A percentile compares a stretch with the other conserved stretches of the same genome.
These are phyloP conservation scores for Trichophyton mentagrophytes DNA, from an alignment of 2,329 filamentous ascomycete genomes.

Conservation along the genomic window DNA sequence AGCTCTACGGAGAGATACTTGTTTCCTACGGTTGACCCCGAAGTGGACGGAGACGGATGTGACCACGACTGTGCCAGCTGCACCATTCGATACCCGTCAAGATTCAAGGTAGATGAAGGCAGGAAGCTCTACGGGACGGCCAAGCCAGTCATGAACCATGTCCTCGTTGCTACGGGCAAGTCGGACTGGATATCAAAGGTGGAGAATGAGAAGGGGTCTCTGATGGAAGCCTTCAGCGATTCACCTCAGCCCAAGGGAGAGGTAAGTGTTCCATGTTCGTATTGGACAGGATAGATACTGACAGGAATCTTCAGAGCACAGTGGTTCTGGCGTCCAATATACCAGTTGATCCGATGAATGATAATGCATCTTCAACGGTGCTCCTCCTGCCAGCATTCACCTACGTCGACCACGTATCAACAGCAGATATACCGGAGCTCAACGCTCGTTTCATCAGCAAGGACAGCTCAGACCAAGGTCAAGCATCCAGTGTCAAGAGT, in stretches of 20 bases:
- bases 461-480: slow-evolving; percentile 5
- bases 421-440: slow-evolving; percentile 56
- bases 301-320: slow-evolving; percentile 45
- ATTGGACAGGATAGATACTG: background rate
- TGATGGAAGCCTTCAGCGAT: slow-evolving; percentile 62
- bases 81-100: slow-evolving; percentile 63
- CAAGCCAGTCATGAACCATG: slow-evolving; percentile 75
- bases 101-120: slow-evolving; percentile 56
- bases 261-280: background rate
- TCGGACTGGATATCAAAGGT: slow-evolving; percentile 86
- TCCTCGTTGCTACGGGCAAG: slow-evolving; percentile 87
- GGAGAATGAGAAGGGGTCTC: slow-evolving; percentile 68
- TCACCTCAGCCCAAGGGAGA: slow-evolving; percentile 15
- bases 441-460: slow-evolving; percentile 57
- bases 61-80: slow-evolving; percentile 74
- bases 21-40: slow-evolving; percentile 61
- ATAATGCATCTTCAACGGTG: slow-evolving; percentile 46
- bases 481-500: slow-evolving; percentile 23
- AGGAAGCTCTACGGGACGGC: slow-evolving; percentile 74
- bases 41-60: slow-evolving; percentile 76
- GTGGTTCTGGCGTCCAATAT: slow-evolving; percentile 92
- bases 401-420: slow-evolving; percentile 69
- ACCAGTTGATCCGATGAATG: slow-evolving; percentile 55
- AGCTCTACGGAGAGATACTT: slow-evolving; percentile 31
- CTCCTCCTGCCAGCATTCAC: slow-evolving; percentile 80